Conservation (phyloP, 1,139 yeast genomes). For the Pichia inconspicua region DNA sequence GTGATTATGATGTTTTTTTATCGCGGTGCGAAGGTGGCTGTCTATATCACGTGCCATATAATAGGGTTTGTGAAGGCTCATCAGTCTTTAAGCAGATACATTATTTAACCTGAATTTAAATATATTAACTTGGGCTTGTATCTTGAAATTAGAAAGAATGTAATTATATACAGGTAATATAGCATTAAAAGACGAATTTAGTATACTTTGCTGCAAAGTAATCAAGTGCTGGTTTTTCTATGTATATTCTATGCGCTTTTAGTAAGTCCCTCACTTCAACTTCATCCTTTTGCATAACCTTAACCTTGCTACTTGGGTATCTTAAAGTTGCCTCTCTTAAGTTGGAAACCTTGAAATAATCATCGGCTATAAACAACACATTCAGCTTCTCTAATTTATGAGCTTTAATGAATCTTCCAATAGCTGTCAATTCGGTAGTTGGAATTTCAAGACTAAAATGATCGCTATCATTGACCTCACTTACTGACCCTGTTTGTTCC, state of each 20-base stretch:
- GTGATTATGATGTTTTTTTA: not conserved
- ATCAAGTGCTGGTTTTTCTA: constrained; percentile 69
- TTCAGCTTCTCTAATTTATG: constrained; percentile 50
- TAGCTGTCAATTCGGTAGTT: constrained; percentile 32
- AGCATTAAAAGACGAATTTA: constrained; percentile 8
- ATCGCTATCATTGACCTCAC: constrained; percentile 19
- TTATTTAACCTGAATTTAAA: no score
- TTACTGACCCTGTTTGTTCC: constrained; percentile 9
- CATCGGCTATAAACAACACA: constrained; percentile 59
- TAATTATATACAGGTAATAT: not conserved
- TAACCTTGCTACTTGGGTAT: constrained; percentile 44
- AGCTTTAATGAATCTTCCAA: constrained; percentile 49
- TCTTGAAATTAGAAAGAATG: not conserved
- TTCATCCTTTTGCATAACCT: constrained; percentile 66
- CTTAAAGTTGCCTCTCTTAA: constrained; percentile 43
- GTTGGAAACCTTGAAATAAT: constrained; percentile 38
- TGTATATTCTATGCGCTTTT: constrained; percentile 68
- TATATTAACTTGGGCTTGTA: no score
- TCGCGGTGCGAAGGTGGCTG: not conserved
- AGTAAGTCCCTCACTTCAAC: constrained; percentile 79
- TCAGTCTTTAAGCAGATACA: no score
- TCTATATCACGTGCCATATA: not conserved
- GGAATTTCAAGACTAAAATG: constrained; percentile 21
- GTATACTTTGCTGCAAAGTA: constrained; percentile 31
- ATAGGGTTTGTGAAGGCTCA: not conserved